Evolutionary conservation across 441 rosid species (phyloP).

Genomic region (Populus hybrid): DNA sequence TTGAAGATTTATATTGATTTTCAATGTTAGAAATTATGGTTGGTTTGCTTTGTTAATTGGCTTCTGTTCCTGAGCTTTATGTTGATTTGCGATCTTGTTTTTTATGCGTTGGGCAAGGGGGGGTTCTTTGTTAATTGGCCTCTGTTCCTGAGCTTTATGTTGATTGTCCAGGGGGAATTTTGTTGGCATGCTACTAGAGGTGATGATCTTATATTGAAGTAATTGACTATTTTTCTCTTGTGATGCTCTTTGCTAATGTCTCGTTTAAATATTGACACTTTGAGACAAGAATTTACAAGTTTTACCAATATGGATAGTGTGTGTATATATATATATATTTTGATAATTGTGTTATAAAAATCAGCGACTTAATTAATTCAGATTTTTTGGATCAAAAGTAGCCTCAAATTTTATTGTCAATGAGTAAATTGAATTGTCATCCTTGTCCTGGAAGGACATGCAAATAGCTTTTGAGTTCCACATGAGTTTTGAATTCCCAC

Average conservation of each 20-base stretch:
- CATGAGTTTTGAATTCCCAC: neutral
- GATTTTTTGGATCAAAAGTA: neutral
- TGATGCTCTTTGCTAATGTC: too few species aligned
- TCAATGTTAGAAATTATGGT: neutral
- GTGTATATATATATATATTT: too few species aligned
- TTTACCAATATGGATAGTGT: neutral
- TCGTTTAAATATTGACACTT: neutral
- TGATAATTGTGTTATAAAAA: neutral
- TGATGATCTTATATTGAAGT: neutral
- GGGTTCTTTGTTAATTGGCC: neutral
- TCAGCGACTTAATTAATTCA: neutral
- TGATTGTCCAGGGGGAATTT: neutral
- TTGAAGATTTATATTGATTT: neutral
- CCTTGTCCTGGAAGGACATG: neutral
- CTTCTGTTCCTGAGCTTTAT: neutral
- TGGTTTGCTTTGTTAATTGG: neutral
- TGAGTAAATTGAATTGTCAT: neutral
- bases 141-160: neutral
- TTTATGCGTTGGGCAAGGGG: neutral
- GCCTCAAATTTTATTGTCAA: neutral
- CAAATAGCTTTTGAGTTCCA: neutral
- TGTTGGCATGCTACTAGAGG: neutral
- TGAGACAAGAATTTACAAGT: neutral
- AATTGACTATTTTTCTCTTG: neutral
- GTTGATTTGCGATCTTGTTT: neutral